These are phyloP conservation scores for Capsella rubella DNA, from an alignment of 441 rosid species.

Conservation along the genomic window DNA sequence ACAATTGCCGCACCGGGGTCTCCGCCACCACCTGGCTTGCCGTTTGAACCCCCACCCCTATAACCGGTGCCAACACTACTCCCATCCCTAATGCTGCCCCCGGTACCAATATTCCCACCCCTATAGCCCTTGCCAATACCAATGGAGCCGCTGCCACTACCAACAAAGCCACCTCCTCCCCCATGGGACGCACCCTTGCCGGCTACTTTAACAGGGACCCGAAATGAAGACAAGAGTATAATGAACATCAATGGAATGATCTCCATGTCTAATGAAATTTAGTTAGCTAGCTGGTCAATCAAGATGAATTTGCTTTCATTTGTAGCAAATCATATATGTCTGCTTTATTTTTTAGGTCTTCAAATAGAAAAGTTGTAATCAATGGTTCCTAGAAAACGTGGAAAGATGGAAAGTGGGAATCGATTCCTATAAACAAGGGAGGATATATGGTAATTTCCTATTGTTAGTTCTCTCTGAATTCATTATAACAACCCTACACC, in stretches of 20 bases:
- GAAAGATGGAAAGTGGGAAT: too few species aligned
- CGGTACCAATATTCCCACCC: background rate
- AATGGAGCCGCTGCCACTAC: background rate
- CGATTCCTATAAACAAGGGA: too few species aligned
- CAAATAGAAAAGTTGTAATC: too few species aligned
- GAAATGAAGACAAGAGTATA: conserved; percentile 7
- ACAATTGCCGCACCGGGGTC: background rate
- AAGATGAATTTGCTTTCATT: background rate
- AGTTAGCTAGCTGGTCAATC: background rate
- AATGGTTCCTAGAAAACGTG: too few species aligned
- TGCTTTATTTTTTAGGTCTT: background rate
- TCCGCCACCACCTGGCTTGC: background rate
- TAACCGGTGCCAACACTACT: conserved; percentile 2
- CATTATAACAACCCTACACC: too few species aligned
- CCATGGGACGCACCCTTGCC: background rate
- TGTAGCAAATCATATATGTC: background rate
- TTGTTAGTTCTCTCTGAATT: too few species aligned
- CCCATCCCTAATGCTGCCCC: too few species aligned
- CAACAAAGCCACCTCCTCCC: background rate
- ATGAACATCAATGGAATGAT: background rate
- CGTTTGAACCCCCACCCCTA: background rate
- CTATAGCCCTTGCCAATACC: background rate
- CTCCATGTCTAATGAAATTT: background rate
- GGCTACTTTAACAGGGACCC: background rate
- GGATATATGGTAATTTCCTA: too few species aligned